Percentiles rank a stretch among this genome's conserved stretches.
These are phyloP conservation scores for Malassezia sp. DNA, from an alignment of 1,284 basidiomycete species.

Conservation along the genomic window DNA sequence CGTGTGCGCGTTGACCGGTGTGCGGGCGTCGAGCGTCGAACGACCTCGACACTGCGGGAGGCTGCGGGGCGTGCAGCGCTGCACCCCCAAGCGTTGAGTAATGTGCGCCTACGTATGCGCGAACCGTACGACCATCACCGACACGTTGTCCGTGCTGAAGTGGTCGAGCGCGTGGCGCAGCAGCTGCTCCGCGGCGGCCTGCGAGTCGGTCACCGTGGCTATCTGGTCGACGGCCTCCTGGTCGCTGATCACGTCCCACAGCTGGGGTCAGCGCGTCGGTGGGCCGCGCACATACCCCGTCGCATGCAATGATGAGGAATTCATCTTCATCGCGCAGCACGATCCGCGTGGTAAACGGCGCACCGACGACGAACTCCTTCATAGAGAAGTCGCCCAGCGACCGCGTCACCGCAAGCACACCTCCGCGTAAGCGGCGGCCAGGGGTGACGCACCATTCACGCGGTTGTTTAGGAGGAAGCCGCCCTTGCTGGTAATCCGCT, in stretches of 20 bases:
- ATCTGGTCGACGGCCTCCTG: conserved; percentile 83
- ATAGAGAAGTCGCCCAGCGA: conserved; percentile 93
- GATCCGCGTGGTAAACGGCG: conserved; percentile 95
- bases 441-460: conserved; percentile 68
- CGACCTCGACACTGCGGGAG: no score
- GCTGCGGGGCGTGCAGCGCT: no score
- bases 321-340: conserved; percentile 79
- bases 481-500: conserved; percentile 91
- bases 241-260: conserved; percentile 93
- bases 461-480: conserved; percentile 98
- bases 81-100: no score
- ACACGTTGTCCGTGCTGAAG: conserved; percentile 75
- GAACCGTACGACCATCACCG: conserved; percentile 43
- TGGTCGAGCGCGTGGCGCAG: conserved; percentile 74
- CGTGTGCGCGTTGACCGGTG: no score
- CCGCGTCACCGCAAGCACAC: conserved; percentile 83
- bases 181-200: conserved; percentile 66
- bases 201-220: conserved; percentile 62
- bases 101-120: not conserved
- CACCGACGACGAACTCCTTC: conserved; percentile 98
- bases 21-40: no score
- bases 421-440: conserved; percentile 4
- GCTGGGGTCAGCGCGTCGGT: conserved; percentile 52
- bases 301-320: conserved; percentile 89
- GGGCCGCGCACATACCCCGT: conserved; percentile 61